Base-by-base conservation (phyloP, 2,329 filamentous ascomycete species). In the Aspergillus japonicus region DNA sequence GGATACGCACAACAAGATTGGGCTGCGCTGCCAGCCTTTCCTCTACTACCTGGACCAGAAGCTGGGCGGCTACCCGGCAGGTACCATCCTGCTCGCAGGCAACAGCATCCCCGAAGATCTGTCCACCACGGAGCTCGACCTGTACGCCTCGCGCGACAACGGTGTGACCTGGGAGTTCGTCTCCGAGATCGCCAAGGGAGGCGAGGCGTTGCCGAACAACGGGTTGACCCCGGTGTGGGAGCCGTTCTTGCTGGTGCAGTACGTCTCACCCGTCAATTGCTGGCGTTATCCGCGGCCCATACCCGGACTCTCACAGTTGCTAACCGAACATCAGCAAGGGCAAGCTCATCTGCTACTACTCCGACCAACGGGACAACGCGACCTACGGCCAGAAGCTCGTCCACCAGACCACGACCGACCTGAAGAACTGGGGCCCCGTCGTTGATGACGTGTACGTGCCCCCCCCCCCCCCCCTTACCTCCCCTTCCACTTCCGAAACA, bases 221-320 rank as follows among this genome's bases (percentile, higher is more conserved):
- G 88, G 86, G 1, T 71, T 86, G 42, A 88, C 86, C 0, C 87
- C 88, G 0, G 85, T 91, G 21, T 91, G 89, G 89, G 89, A 91
- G 71, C 89, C 89, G 0, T 90, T 88, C 71, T 74, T 91, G 47
- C 69, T 85, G 58, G 77, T 82, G 49, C 81, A 87, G 68, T 72
- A 65, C 49, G 69, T 63, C 24, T 29, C n/a, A 35, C 19, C 12
- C 19, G 29, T 11, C 4, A n/a, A 35, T 35, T 16, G 33, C 12
- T 11, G 5, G 33, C 11, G 8, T 5, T 8, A 29, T 8, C 26
- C 26, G 26, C 26, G 6, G 7, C 26, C 26, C 26, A 29, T 29
- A 29, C 26, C 26, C 26, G 8, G 26, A 8, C 26, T 26, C 7
- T 29, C 7, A 0, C 26, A 29, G 26, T 29, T 21, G 10, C 14